A percentile compares a stretch with the other conserved stretches of the same genome.
These are phyloP conservation scores for Postia placenta DNA, from an alignment of 768 basidiomycete species.

Conservation along the genomic window DNA sequence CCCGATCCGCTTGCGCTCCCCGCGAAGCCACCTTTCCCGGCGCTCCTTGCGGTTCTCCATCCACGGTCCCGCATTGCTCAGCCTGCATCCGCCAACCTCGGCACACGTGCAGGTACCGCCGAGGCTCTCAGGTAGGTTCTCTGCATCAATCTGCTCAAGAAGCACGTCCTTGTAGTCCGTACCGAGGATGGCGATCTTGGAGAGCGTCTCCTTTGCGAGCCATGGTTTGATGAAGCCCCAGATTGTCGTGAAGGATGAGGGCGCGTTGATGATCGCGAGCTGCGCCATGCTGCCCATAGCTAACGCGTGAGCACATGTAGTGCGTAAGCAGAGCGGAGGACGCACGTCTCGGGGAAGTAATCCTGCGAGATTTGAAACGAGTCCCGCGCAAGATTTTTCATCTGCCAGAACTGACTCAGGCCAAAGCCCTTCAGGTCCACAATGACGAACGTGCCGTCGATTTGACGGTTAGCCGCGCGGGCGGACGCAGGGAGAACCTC, in stretches of 20 bases:
- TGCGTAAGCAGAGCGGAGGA: neutral
- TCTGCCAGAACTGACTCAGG: conserved; percentile 68
- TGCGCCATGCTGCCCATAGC: conserved; percentile 55
- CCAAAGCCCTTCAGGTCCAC: conserved; percentile 69
- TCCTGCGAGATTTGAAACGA: conserved; percentile 75
- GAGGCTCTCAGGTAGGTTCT: conserved; percentile 52
- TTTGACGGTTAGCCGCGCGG: conserved; percentile 42
- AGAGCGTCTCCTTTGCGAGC: conserved; percentile 66
- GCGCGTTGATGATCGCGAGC: conserved; percentile 66
- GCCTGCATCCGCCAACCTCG: conserved; percentile 48
- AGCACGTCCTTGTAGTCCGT: conserved; percentile 51
- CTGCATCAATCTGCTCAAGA: conserved; percentile 53
- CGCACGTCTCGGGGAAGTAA: conserved; percentile 73
- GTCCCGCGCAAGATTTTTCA: conserved; percentile 53
- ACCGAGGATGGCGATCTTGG: conserved; percentile 63
- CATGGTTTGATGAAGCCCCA: conserved; percentile 67
- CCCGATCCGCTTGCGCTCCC: conserved; percentile 16
- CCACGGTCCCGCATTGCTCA: conserved; percentile 69
- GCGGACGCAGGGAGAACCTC: conserved; percentile 65
- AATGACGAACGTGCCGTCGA: conserved; percentile 54
- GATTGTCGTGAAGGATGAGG: conserved; percentile 65
- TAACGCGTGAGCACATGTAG: neutral
- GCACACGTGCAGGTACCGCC: conserved; percentile 65
- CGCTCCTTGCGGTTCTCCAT: conserved; percentile 40
- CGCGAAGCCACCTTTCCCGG: conserved; percentile 24